Evolutionary conservation across 495 filamentous ascomycete species (phyloP), one percentile per base, ranked within the genome.

Genomic region (Peziza echinospora): DNA sequence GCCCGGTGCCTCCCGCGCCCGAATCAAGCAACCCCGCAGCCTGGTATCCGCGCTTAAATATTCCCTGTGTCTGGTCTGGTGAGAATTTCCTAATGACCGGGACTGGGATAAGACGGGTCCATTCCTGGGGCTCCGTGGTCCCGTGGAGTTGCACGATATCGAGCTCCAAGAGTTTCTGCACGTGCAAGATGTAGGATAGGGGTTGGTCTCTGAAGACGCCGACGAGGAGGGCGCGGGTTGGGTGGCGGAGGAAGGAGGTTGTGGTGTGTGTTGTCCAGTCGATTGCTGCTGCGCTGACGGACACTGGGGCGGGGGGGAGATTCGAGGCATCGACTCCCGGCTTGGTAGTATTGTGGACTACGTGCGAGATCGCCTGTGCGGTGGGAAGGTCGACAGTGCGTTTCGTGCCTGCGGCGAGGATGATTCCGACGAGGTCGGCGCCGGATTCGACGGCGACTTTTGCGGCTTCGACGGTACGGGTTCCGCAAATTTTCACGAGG

Each of bases 401-500:
- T 53, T 75, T 83, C 17, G 83, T 72, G 5, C 80, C 82, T 28
- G 79, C 70, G 11, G 85, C 89, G 9, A 92, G 67, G 30, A 96
- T 94, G 49, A 97, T 91, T 42, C 89, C 89, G 43, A 97, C 71
- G 41, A 94, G 62, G 60, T 96, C 89, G 11, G 89, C 86, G 25
- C 89, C 89, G 37, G 85, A 77, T 58, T 85, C 75, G 49, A 91
- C 77, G 24, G 89, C 86, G 37, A 72, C 73, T 28, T 71, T 64
- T 19, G 89, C 91, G 7, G 76, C 82, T 53, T 89, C 85, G 26
- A 79, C 69, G 48, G 73, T 79, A 24, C 89, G 73, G 4, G 86
- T 96, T n/a, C 89, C 89, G 57, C 89, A 97, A 26, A 96, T 93
- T 61, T 97, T 97, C 45, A 96, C 85, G 17, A 93, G 67, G 7